phyloP scores from a whole-genome alignment of 257 asterid genomes.

The Verbascum thapsus region DNA sequence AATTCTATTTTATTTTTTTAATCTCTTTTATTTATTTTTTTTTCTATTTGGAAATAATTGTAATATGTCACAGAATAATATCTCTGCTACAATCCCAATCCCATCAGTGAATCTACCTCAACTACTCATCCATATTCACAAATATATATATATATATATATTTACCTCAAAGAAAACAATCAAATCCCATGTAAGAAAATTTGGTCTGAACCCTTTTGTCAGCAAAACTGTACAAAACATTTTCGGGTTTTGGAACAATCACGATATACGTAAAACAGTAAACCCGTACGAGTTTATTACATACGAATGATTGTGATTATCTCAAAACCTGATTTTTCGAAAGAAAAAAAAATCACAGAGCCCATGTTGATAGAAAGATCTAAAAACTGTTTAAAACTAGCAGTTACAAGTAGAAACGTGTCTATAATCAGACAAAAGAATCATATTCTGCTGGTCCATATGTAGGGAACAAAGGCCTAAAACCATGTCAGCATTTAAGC shows the following conservation, averaged over 20 bases:
- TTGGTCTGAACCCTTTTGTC: too few relatives aligned
- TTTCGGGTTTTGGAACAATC: too few relatives aligned
- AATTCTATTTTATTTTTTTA: slow-evolving; percentile 27
- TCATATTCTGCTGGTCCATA: slow-evolving; percentile 36
- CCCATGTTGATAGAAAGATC: background rate
- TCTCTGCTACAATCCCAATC: slow-evolving; percentile 37
- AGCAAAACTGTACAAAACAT: too few relatives aligned
- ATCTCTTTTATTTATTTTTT: slow-evolving; percentile 14
- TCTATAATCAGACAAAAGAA: slow-evolving; percentile 19
- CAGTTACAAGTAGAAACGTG: slow-evolving; percentile 26
- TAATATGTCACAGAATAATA: slow-evolving; percentile 49
- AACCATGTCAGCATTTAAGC: slow-evolving; percentile 26
- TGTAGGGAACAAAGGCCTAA: slow-evolving; percentile 24
- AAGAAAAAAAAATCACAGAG: too few relatives aligned
- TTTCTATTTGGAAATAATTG: background rate
- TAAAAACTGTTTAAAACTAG: background rate
- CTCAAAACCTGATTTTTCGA: too few relatives aligned
- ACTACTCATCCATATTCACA: slow-evolving; percentile 36
- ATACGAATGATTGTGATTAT: too few relatives aligned
- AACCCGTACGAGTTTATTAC: too few relatives aligned
- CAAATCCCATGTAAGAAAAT: slow-evolving; percentile 20
- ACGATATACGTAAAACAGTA: too few relatives aligned
- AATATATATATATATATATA: too few relatives aligned
- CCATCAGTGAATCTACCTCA: slow-evolving; percentile 47
- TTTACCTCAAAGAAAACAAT: slow-evolving; percentile 24